These are phyloP conservation scores for Fusarium citri DNA, from an alignment of 2,329 filamentous ascomycete genomes.

Conservation along the genomic window DNA sequence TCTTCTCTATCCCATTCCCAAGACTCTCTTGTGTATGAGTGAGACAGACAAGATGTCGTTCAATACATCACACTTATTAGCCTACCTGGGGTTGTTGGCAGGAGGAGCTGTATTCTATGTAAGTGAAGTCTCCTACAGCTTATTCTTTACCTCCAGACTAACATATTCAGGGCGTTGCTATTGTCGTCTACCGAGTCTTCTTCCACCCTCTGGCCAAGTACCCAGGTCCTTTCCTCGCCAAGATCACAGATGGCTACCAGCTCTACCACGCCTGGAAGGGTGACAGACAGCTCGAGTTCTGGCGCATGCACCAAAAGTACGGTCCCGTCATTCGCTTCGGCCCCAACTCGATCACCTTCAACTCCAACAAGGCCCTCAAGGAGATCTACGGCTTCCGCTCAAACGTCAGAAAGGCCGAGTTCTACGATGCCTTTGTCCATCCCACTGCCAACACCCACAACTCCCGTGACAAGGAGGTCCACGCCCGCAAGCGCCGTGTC, in stretches of 20 bases:
- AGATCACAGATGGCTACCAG: conserved; percentile 72
- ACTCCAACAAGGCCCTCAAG: conserved; percentile 75
- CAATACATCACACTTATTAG: conserved; percentile 51
- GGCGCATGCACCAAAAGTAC: conserved; percentile 77
- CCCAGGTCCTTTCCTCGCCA: conserved; percentile 72
- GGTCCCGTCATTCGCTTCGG: conserved; percentile 82
- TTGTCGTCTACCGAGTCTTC: conserved; percentile 68
- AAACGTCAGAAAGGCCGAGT: conserved; percentile 75
- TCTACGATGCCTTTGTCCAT: conserved; percentile 79
- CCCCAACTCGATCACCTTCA: conserved; percentile 82
- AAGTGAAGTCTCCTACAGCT: conserved; percentile 39
- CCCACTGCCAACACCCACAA: conserved; percentile 80
- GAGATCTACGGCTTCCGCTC: conserved; percentile 73
- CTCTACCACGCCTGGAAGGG: conserved; percentile 81
- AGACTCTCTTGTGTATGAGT: conserved; percentile 7
- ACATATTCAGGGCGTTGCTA: conserved; percentile 51
- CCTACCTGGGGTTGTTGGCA: conserved; percentile 55
- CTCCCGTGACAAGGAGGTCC: conserved; percentile 73
- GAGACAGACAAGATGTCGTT: conserved; percentile 44
- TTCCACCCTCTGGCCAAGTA: conserved; percentile 74
- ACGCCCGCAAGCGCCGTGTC: conserved; percentile 77
- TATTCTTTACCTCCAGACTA: neutral
- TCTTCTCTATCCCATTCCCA: conserved; percentile 5
- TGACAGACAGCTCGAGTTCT: conserved; percentile 79
- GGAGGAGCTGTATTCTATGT: conserved; percentile 56